Conservation (phyloP, 805 yeast genomes). For the Debaryomyces prosopidis region DNA sequence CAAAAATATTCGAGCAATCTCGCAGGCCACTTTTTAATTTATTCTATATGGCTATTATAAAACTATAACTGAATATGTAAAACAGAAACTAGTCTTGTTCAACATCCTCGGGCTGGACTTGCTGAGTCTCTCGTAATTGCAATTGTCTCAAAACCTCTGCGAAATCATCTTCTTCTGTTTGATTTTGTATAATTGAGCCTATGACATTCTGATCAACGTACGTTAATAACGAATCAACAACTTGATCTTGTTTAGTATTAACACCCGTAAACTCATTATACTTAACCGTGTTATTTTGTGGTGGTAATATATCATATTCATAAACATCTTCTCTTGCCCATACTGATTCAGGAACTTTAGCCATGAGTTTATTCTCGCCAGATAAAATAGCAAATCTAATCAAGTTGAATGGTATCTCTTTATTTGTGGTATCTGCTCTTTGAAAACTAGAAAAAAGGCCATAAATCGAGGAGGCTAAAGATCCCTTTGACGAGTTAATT, state of each 20-base stretch:
- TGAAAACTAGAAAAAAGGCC: conserved; percentile 11
- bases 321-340: conserved; percentile 63
- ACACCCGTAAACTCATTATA: conserved; percentile 42
- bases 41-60: not conserved
- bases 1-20: no score
- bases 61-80: not conserved
- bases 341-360: conserved; percentile 59
- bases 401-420: conserved; percentile 58
- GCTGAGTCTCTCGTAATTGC: conserved; percentile 13
- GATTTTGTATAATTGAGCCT: conserved; percentile 41
- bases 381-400: conserved; percentile 69
- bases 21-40: no score
- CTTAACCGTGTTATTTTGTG: conserved; percentile 33
- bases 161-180: conserved; percentile 27
- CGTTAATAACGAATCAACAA: conserved; percentile 36
- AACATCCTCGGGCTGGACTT: conserved; percentile 5
- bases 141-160: conserved; percentile 23
- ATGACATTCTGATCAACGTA: conserved; percentile 49
- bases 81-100: not conserved
- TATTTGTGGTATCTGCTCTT: conserved; percentile 1
- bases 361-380: conserved; percentile 71
- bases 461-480: conserved; percentile 12
- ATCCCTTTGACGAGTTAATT: not conserved
- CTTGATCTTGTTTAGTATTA: conserved; percentile 8
- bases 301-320: conserved; percentile 77